Evolutionary conservation across 176 grass and related monocot species (phyloP), one percentile per base, ranked within the genome.

Genomic region (Carex scoparia): DNA sequence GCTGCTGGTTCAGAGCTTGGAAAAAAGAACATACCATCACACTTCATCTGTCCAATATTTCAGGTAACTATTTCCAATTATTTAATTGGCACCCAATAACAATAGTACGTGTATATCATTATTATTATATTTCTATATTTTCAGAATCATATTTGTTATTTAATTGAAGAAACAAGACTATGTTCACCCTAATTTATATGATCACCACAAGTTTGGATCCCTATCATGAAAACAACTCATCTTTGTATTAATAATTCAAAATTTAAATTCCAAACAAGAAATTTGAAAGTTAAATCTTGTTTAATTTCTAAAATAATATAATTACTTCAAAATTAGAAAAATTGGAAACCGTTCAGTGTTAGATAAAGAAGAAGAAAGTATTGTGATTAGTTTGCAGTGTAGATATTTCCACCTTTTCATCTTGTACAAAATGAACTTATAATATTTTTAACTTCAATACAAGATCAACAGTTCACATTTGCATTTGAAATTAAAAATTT

Each of bases 1-100:
- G 81, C 82, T 86, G 61, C 76, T 87, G 68, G 33, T 7, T 42
- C 73, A 59, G 8, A 23, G 0, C 55, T 59, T 70, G 61, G 77
- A 64, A 74, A 61, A 40, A 60, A 86, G 40, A 10, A 44, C 32
- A 23, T 40, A 31, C 86, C 88, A 7, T 86, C 91, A 69, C 84
- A 88, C 42, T 93, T 93, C 61, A 60, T 93, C 61, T 93, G 91
- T 79, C 86, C 91, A 51, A 88, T 90, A 46, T 84, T 82, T 81
- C 82, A 89, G 87, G 90, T 92, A 35, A 59, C 69, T 62, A n/a
- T 56, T n/a, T 28, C 61, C 10, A 54, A 27, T 60, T 19, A 61
- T 69, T 69, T 58, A 57, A 57, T 14, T 3, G 55, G 55, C 62
- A 12, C 73, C 42, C 42, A 44, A 23, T 23, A 23, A 44, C 42